Percentiles rank a stretch among this genome's conserved stretches.
phyloP scores from a whole-genome alignment of 306 rosid species.

The Vachellia collinsii region DNA sequence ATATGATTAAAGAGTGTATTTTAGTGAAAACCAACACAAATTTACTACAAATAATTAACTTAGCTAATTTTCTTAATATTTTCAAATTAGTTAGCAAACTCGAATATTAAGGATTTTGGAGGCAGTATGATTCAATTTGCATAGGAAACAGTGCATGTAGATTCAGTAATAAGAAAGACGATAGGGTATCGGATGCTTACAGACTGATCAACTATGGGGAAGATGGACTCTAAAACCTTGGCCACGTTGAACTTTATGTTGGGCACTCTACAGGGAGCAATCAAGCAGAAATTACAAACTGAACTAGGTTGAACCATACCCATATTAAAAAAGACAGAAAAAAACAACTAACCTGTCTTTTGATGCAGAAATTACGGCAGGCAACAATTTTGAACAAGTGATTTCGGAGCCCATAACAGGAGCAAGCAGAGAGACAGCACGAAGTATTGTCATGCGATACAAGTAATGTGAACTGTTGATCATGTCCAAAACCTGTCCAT shows the following conservation, averaged over 20 bases:
- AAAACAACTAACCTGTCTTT: slow-evolving; percentile 64
- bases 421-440: slow-evolving; percentile 75
- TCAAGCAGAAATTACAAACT: slow-evolving; percentile 34
- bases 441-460: slow-evolving; percentile 81
- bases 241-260: slow-evolving; percentile 85
- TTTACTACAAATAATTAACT: too few species aligned
- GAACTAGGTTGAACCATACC: not conserved
- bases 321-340: not conserved
- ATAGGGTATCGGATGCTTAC: slow-evolving; percentile 45
- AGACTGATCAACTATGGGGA: slow-evolving; percentile 79
- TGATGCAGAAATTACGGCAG: slow-evolving; percentile 60
- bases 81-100: too few species aligned
- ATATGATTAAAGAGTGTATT: too few species aligned
- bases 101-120: too few species aligned
- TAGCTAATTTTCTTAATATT: too few species aligned
- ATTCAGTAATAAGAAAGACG: not conserved
- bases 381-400: slow-evolving; percentile 68
- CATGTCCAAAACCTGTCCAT: slow-evolving; percentile 73
- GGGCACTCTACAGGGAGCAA: slow-evolving; percentile 61
- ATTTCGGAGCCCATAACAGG: slow-evolving; percentile 86
- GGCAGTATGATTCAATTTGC: not conserved
- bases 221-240: slow-evolving; percentile 73
- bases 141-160: not conserved
- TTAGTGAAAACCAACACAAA: too few species aligned
- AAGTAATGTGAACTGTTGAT: slow-evolving; percentile 69